These are phyloP conservation scores for Cladosporium sp. DNA, from an alignment of 2,329 filamentous ascomycete genomes.

Conservation along the genomic window DNA sequence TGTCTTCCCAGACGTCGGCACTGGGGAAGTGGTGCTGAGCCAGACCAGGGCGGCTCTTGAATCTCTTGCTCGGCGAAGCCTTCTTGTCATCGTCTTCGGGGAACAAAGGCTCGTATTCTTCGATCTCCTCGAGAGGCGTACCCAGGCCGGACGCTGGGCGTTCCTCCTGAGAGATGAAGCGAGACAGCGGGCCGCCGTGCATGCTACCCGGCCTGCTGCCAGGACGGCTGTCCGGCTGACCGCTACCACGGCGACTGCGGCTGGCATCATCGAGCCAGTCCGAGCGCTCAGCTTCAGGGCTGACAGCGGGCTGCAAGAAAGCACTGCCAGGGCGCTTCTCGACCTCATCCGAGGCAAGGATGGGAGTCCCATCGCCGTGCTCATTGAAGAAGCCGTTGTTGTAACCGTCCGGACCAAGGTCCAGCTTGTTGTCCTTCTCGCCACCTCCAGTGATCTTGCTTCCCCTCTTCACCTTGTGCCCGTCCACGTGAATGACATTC, in stretches of 20 bases:
- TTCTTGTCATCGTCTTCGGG: slow-evolving; percentile 57
- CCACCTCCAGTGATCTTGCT: slow-evolving; percentile 43
- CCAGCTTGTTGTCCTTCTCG: slow-evolving; percentile 47
- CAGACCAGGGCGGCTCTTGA: slow-evolving; percentile 48
- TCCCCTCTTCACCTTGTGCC: slow-evolving; percentile 43
- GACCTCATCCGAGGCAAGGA: slow-evolving; percentile 83
- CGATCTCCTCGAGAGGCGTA: slow-evolving; percentile 76
- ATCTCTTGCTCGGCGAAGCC: slow-evolving; percentile 45
- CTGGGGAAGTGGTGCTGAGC: slow-evolving; percentile 71
- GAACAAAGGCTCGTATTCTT: slow-evolving; percentile 94
- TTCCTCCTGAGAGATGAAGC: slow-evolving; percentile 48
- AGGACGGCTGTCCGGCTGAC: slow-evolving; percentile 55
- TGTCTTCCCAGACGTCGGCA: slow-evolving; percentile 95
- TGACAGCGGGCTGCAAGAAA: slow-evolving; percentile 71
- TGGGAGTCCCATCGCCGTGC: slow-evolving; percentile 64
- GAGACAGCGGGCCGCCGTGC: slow-evolving; percentile 47
- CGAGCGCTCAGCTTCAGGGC: slow-evolving; percentile 61
- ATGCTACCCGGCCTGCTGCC: slow-evolving; percentile 57
- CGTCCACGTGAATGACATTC: slow-evolving; percentile 70
- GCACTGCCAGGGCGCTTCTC: slow-evolving; percentile 64
- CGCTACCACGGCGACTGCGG: slow-evolving; percentile 45
- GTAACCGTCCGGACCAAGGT: slow-evolving; percentile 46
- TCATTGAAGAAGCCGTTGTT: slow-evolving; percentile 50
- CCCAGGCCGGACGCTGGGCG: slow-evolving; percentile 42
- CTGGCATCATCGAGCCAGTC: slow-evolving; percentile 44